A percentile compares a stretch with the other conserved stretches of the same genome.
Evolutionary conservation across 768 basidiomycete species (phyloP).

Genomic region (Pleurotus ostreatus): DNA sequence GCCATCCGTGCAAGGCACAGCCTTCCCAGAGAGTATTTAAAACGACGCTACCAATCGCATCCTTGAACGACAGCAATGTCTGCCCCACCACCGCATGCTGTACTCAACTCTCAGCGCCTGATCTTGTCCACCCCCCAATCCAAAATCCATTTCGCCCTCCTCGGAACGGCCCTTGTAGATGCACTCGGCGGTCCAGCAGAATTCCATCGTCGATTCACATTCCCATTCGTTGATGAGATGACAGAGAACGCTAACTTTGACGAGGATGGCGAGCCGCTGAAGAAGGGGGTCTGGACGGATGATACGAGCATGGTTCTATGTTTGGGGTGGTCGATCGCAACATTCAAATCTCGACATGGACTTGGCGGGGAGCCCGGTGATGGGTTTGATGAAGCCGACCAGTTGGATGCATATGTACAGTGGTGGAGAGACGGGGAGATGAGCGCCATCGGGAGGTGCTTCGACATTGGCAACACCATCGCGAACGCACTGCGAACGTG

Average conservation of each 20-base stretch:
- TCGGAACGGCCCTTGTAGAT: conserved; percentile 39
- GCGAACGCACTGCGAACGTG: conserved; percentile 21
- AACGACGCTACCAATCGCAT: neutral
- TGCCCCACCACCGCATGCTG: neutral
- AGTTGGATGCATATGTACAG: conserved; percentile 28
- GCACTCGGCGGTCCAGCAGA: conserved; percentile 43
- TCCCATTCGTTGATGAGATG: conserved; percentile 32
- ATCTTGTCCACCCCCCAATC: conserved; percentile 12
- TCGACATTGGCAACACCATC: conserved; percentile 37
- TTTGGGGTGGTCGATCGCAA: conserved; percentile 35
- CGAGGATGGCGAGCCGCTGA: conserved; percentile 12
- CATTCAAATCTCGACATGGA: conserved; percentile 18
- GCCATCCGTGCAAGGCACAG: too few relatives aligned
- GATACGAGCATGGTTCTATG: conserved; percentile 46
- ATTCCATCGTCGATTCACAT: conserved; percentile 33
- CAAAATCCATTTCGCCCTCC: conserved; percentile 36
- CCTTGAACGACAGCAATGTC: neutral
- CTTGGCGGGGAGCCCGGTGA: conserved; percentile 20
- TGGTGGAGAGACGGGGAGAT: conserved; percentile 30
- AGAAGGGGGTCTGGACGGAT: conserved; percentile 42
- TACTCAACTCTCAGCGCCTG: neutral
- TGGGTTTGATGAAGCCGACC: conserved; percentile 31
- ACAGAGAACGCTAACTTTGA: conserved; percentile 32
- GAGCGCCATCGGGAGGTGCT: conserved; percentile 30
- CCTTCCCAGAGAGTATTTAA: too few relatives aligned